Base-by-base conservation (phyloP, 2,329 filamentous ascomycete genomes). In the Coniella lustricola region DNA sequence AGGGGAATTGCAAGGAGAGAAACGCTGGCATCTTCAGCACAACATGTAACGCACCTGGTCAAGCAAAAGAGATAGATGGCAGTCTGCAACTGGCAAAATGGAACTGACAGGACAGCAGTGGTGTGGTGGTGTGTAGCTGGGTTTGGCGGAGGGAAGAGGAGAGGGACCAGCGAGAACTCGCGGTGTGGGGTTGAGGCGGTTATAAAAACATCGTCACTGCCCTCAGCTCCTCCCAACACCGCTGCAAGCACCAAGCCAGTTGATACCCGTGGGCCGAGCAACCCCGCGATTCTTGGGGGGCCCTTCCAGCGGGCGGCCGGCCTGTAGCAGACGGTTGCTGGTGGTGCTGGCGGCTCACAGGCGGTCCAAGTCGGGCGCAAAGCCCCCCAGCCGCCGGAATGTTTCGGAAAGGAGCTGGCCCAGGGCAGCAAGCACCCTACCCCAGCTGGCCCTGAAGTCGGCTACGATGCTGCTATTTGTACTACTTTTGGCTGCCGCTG, bases 121-220 rank as follows among this genome's bases (percentile, higher is more conserved):
- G 10, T 5, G 25, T 29, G 25, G 25, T 29, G 10, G 25, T 5
- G 25, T 29, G 10, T 41, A 3, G 10, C 12, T 29, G 21, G 21
- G 20, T 16, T 25, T 13, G 12, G 21, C 3, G 13, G 20, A 29
- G 37, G 8, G 4, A 18, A 1, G n/a, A n/a, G n/a, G n/a, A 17
- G 22, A 41, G 38, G 14, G 22, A n/a, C 16, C 14, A 16, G 12
- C 10, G 29, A 39, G 36, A 29, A 10, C 5, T 29, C 5, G 25
- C 5, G 25, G 25, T 10, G 49, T 48, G 49, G 49, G 49, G 49
- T 44, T 44, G 29, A 32, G 22, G 33, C 36, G 39, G 12, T 34
- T 51, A 48, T 48, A 44, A n/a, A 40, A 40, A 37, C 40, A 35
- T 51, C 49, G 49, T 51, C 49, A 51, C 48, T 48, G 49, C 29